These are phyloP conservation scores for Eucalyptus marginata DNA, from an alignment of 345 rosid genomes.

Conservation along the genomic window DNA sequence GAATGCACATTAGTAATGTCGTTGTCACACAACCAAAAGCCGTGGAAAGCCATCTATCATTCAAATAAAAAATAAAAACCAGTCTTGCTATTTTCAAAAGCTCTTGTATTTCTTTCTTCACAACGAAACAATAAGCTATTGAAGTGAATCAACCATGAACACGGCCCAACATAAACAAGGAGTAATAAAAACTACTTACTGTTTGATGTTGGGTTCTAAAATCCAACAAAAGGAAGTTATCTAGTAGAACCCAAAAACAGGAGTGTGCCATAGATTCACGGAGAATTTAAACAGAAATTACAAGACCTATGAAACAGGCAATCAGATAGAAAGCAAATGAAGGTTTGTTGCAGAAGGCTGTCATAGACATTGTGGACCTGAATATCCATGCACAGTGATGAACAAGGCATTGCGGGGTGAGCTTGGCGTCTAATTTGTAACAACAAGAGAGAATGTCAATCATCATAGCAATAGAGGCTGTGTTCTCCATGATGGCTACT, in stretches of 20 bases:
- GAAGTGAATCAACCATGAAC: background rate
- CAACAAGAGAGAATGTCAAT: background rate
- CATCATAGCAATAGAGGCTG: fast-evolving
- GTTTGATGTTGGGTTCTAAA: background rate
- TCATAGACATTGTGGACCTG: background rate
- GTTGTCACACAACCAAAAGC: background rate
- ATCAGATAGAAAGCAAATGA: background rate
- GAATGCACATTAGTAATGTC: background rate
- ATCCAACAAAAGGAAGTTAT: background rate
- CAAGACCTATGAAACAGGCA: background rate
- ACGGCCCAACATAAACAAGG: background rate
- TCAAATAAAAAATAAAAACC: background rate
- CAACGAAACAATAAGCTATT: too few species aligned
- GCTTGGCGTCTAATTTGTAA: too few species aligned
- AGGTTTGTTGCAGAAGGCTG: background rate
- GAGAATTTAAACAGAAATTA: background rate
- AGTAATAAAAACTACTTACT: background rate
- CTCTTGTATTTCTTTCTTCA: background rate
- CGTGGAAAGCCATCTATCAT: background rate
- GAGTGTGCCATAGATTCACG: background rate
- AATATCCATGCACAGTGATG: background rate
- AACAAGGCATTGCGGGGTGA: background rate
- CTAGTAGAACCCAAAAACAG: background rate
- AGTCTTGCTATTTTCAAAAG: background rate
- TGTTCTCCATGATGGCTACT: background rate